These are phyloP conservation scores for Didymella segeticola DNA, from an alignment of 2,329 filamentous ascomycete genomes.

Conservation along the genomic window DNA sequence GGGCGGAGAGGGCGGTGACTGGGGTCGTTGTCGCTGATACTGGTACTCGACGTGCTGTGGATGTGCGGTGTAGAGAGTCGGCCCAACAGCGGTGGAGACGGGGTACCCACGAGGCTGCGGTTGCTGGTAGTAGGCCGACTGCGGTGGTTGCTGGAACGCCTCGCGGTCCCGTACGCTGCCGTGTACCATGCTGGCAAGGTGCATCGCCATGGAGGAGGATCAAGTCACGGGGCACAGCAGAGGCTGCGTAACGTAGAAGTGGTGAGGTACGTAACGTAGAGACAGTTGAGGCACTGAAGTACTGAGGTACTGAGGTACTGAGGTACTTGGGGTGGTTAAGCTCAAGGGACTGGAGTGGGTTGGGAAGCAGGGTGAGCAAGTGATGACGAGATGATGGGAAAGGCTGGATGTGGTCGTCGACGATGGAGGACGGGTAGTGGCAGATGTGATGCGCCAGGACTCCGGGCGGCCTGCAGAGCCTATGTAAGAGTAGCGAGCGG, in stretches of 20 bases:
- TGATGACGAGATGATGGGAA: constrained; percentile 32
- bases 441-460: constrained; percentile 44
- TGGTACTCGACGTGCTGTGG: constrained; percentile 37
- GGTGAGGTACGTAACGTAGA: background rate
- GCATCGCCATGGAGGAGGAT: constrained; percentile 48
- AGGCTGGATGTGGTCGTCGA: constrained; percentile 11
- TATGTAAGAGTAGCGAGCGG: constrained; percentile 43
- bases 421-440: constrained; percentile 34
- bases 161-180: constrained; percentile 51
- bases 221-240: constrained; percentile 42
- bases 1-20: constrained; percentile 75
- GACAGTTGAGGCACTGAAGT: constrained; percentile 12
- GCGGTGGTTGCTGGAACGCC: constrained; percentile 43
- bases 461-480: constrained; percentile 46
- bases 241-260: constrained; percentile 39
- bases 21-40: constrained; percentile 52
- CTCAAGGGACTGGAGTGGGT: constrained; percentile 14
- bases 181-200: constrained; percentile 54
- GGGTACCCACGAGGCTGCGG: constrained; percentile 43
- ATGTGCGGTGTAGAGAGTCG: constrained; percentile 26
- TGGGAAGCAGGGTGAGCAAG: constrained; percentile 20
- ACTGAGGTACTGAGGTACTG: constrained; percentile 6
- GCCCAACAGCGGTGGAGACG: constrained; percentile 23
- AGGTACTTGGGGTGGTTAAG: constrained; percentile 1
- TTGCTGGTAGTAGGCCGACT: constrained; percentile 45